These are phyloP conservation scores for Gracilaria vermiculophylla DNA, from an alignment of 23 red algal species.

Conservation along the genomic window DNA sequence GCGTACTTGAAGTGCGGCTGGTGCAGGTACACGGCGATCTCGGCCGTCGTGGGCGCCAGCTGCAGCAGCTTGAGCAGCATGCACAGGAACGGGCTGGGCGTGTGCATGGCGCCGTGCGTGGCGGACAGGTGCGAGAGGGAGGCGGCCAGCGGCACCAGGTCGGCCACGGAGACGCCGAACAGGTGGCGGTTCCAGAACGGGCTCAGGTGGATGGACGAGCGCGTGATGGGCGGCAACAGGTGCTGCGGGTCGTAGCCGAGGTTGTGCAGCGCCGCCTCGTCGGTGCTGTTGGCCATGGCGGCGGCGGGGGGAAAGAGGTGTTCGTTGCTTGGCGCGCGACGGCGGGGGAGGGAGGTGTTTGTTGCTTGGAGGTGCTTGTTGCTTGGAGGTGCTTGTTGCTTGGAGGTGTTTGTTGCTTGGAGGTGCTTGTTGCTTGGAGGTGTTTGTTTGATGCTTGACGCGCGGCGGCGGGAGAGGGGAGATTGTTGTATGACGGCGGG, in stretches of 20 bases:
- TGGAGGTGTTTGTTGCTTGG: too few species aligned
- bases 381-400: too few species aligned
- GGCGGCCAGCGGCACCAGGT: conserved; percentile 64
- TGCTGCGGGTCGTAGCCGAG: conserved; percentile 83
- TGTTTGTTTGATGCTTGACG: too few species aligned
- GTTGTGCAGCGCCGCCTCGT: conserved; percentile 62
- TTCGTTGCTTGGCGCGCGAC: neutral
- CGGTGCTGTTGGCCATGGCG: conserved; percentile 82
- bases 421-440: too few species aligned
- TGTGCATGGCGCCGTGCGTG: conserved; percentile 7
- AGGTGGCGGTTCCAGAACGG: conserved; percentile 71
- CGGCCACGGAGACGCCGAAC: conserved; percentile 75
- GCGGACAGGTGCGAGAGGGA: conserved; percentile 51
- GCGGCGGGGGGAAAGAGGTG: neutral
- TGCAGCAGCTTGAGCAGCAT: conserved; percentile 91
- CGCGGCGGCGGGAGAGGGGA: too few species aligned
- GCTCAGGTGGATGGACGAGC: conserved; percentile 69
- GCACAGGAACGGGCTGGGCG: conserved; percentile 84
- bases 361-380: too few species aligned
- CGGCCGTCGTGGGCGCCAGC: conserved; percentile 52
- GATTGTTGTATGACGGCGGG: too few species aligned
- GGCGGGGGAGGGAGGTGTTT: neutral
- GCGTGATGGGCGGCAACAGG: conserved; percentile 65
- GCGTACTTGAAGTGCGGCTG: conserved; percentile 87
- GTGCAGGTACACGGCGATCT: conserved; percentile 51